These are phyloP conservation scores for Silene conica DNA, from an alignment of 148 eudicot species.

Conservation along the genomic window DNA sequence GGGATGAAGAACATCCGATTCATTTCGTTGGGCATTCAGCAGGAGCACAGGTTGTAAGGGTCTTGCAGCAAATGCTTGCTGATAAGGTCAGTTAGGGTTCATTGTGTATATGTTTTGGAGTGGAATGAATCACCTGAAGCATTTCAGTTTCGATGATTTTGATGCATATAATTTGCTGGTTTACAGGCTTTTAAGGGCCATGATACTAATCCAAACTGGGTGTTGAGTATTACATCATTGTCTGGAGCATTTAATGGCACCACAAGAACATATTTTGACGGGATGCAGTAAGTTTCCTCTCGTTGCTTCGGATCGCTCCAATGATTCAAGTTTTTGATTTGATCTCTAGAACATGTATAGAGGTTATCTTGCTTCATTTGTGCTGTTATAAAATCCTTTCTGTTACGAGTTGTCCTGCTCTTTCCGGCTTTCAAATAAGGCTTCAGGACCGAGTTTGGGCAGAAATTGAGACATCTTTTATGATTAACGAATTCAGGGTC, in stretches of 20 bases:
- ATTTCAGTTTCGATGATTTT: background rate
- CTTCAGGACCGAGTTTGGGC: background rate
- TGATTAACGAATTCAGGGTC: background rate
- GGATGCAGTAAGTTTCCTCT: constrained; percentile 76
- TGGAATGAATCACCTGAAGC: background rate
- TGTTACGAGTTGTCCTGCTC: too few relatives aligned
- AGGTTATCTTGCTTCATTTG: background rate
- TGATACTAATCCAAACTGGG: constrained; percentile 77
- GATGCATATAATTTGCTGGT: background rate
- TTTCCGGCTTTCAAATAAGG: background rate
- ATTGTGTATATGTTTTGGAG: background rate
- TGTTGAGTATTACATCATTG: constrained; percentile 75
- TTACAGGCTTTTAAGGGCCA: constrained; percentile 72
- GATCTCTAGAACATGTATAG: background rate
- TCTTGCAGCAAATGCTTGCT: constrained; percentile 96
- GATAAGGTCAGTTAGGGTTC: constrained; percentile 52
- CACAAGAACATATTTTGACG: constrained; percentile 89
- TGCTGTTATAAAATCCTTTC: too few relatives aligned
- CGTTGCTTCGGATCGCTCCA: background rate
- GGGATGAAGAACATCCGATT: constrained; percentile 95
- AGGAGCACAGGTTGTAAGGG: constrained; percentile 87
- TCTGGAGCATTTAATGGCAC: constrained; percentile 96
- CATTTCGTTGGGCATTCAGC: constrained; percentile 98
- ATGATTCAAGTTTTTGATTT: background rate
- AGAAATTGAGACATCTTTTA: background rate